Conservation (phyloP, 768 basidiomycete species). For the Boletellus emodensis region DNA sequence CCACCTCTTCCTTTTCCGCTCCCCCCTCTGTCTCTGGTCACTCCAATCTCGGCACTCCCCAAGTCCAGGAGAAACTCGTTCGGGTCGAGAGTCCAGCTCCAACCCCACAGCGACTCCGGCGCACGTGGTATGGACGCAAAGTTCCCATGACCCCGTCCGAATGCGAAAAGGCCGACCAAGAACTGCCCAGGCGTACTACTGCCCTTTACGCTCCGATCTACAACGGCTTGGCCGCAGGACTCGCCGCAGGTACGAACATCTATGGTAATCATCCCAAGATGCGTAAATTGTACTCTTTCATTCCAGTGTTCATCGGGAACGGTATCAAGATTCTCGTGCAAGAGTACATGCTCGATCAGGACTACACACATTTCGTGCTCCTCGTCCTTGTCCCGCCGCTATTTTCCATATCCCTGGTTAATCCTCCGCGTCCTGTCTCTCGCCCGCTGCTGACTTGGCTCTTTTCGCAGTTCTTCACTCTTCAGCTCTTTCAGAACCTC, state of each 20-base stretch:
- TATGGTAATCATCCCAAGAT: neutral
- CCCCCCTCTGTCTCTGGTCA: slow-evolving; percentile 36
- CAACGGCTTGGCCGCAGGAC: slow-evolving; percentile 27
- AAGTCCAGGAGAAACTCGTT: slow-evolving; percentile 10
- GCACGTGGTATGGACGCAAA: slow-evolving; percentile 63
- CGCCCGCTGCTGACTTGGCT: neutral
- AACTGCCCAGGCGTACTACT: slow-evolving; percentile 15
- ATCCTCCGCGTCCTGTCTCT: slow-evolving; percentile 3
- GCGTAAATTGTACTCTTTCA: slow-evolving; percentile 1
- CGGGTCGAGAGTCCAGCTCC: slow-evolving; percentile 18
- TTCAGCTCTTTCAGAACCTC: slow-evolving; percentile 39
- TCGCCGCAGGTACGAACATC: slow-evolving; percentile 17
- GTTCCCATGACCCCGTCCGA: slow-evolving; percentile 35
- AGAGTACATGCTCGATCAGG: slow-evolving; percentile 49
- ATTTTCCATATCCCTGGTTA: slow-evolving; percentile 45
- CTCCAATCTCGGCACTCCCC: slow-evolving; percentile 28
- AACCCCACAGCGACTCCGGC: slow-evolving; percentile 32
- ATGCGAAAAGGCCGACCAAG: slow-evolving; percentile 22
- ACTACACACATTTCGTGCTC: slow-evolving; percentile 39
- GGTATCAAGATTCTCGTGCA: slow-evolving; percentile 57
- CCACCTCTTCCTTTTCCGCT: slow-evolving; percentile 27
- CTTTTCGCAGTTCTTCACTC: slow-evolving; percentile 35
- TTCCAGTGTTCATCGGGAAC: slow-evolving; percentile 59
- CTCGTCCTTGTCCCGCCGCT: slow-evolving; percentile 38
- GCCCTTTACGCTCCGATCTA: slow-evolving; percentile 26